phyloP scores from a whole-genome alignment of 805 yeast species.

The Candida ponderosae region DNA sequence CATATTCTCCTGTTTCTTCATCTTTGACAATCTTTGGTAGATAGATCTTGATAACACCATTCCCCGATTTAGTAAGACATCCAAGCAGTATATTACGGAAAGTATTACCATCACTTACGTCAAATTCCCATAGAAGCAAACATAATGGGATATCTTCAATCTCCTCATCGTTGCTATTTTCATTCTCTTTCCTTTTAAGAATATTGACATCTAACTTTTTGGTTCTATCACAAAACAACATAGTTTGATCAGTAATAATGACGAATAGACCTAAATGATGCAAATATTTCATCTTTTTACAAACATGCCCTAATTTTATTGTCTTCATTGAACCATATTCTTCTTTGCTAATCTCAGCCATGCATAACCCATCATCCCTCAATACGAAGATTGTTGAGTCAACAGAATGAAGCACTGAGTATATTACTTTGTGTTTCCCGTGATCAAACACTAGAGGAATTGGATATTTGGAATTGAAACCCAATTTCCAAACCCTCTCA shows the following conservation, averaged over 20 bases:
- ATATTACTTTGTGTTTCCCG: constrained; percentile 6
- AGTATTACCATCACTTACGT: constrained; percentile 8
- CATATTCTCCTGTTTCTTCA: not conserved
- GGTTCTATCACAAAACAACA: constrained; percentile 13
- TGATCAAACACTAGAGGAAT: constrained; percentile 12
- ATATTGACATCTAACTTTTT: constrained; percentile 5
- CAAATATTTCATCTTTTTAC: constrained; percentile 20
- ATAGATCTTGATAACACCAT: constrained; percentile 16
- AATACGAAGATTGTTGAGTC: constrained; percentile 16
- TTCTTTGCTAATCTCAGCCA: constrained; percentile 10
- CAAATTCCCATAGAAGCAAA: constrained; percentile 27
- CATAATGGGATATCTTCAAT: constrained; percentile 15
- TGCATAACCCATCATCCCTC: constrained; percentile 26
- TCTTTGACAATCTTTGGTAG: constrained; percentile 7
- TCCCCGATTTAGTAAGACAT: constrained; percentile 13
- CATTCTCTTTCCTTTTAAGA: constrained; percentile 3
- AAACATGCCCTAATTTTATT: constrained; percentile 17
- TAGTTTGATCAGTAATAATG: constrained; percentile 9
- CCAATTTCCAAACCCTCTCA: constrained; percentile 12
- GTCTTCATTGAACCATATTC: constrained; percentile 15
- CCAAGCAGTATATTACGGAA: constrained; percentile 25
- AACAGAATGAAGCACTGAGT: constrained; percentile 4
- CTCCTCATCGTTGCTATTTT: constrained; percentile 14
- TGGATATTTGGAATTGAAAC: constrained; percentile 4
- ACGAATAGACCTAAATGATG: constrained; percentile 15